Conservation (phyloP, 2,329 filamentous ascomycete species). For the Colletotrichum musae region DNA sequence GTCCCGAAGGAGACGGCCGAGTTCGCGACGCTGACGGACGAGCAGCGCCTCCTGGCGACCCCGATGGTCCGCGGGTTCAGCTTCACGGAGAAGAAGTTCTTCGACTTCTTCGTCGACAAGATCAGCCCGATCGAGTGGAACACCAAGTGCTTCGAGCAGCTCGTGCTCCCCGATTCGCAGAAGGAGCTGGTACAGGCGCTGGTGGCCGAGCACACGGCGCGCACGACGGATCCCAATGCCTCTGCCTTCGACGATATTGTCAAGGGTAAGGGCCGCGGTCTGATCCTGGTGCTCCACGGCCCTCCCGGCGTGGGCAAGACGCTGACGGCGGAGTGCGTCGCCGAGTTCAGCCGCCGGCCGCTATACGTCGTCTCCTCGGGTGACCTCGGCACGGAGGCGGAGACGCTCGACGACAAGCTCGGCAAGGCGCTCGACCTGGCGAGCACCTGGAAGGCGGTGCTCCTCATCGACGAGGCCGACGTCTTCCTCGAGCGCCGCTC, state of each 20-base stretch:
- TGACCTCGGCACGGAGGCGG: slow-evolving; percentile 78
- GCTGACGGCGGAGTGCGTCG: slow-evolving; percentile 64
- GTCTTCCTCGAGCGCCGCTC: slow-evolving; percentile 88
- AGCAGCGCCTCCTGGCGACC: slow-evolving; percentile 57
- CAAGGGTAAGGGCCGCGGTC: slow-evolving; percentile 57
- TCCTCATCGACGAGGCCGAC: slow-evolving; percentile 89
- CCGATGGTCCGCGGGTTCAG: slow-evolving; percentile 67
- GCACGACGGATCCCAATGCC: slow-evolving; percentile 71
- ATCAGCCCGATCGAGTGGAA: slow-evolving; percentile 64
- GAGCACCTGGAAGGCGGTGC: slow-evolving; percentile 87
- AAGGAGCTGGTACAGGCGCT: slow-evolving; percentile 67
- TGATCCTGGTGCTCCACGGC: slow-evolving; percentile 64
- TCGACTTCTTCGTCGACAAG: slow-evolving; percentile 64
- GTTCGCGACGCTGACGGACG: slow-evolving; percentile 50
- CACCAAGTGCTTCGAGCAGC: slow-evolving; percentile 60
- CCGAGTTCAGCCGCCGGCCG: slow-evolving; percentile 63
- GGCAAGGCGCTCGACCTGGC: slow-evolving; percentile 88
- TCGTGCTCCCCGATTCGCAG: slow-evolving; percentile 63
- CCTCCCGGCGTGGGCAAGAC: slow-evolving; percentile 67
- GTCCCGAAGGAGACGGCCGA: slow-evolving; percentile 40
- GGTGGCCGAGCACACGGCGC: slow-evolving; percentile 71
- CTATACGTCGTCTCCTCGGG: slow-evolving; percentile 72
- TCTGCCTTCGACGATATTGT: slow-evolving; percentile 66
- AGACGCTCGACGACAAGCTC: slow-evolving; percentile 75
- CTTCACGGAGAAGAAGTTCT: slow-evolving; percentile 62